phyloP scores from a whole-genome alignment of 805 yeast genomes.

The Lipomyces spencermartinsiae region DNA sequence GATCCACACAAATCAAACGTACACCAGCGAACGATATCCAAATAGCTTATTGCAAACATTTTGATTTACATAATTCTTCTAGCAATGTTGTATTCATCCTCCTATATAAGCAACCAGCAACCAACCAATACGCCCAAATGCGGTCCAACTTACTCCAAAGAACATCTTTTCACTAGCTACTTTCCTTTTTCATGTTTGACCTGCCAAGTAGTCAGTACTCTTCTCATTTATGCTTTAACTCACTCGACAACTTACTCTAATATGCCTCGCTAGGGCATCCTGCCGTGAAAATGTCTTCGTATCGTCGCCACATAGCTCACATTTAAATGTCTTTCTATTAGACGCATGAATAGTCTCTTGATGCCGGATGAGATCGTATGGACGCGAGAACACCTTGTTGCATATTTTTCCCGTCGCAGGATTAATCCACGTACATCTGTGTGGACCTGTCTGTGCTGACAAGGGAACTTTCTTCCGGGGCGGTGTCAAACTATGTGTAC shows the following conservation, averaged over 20 bases:
- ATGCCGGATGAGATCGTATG: conserved; percentile 92
- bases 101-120: conserved; percentile 1
- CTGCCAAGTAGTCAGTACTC: conserved; percentile 3
- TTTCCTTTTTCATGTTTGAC: conserved; percentile 37
- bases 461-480: conserved; percentile 36
- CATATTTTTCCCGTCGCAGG: conserved; percentile 70
- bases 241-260: conserved; percentile 64
- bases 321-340: conserved; percentile 81
- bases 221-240: not conserved
- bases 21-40: not conserved
- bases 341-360: conserved; percentile 95
- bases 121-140: conserved; percentile 17
- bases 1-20: not conserved
- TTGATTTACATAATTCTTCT: not conserved
- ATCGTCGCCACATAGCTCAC: conserved; percentile 82
- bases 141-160: conserved; percentile 2
- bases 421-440: conserved; percentile 64
- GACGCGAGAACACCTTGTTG: conserved; percentile 83
- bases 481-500: conserved; percentile 26
- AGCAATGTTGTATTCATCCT: not conserved
- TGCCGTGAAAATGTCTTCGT: conserved; percentile 88
- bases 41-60: conserved; percentile 3
- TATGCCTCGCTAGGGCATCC: conserved; percentile 93
- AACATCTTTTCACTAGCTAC: conserved; percentile 14
- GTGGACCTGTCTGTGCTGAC: conserved; percentile 40